Conservation (phyloP, 73 alveolate species). For the Breviolum minutum region DNA sequence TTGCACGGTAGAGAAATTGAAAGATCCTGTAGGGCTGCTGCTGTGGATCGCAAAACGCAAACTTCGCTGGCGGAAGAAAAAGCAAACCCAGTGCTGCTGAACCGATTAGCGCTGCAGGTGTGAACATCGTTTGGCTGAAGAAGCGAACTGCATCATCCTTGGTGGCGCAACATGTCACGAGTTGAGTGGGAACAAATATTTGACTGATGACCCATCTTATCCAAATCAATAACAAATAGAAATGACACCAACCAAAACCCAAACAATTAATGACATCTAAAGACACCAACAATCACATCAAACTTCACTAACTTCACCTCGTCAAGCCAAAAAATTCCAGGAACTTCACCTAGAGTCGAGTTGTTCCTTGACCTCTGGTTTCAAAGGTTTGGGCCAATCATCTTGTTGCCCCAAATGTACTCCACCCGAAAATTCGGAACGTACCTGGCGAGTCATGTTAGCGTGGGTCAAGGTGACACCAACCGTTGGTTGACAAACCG, state of each 20-base stretch:
- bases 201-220: no score
- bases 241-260: no score
- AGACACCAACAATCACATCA: background rate
- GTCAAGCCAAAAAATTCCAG: background rate
- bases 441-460: background rate
- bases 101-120: constrained; percentile 81
- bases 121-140: constrained; percentile 74
- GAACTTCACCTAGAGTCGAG: constrained; percentile 1
- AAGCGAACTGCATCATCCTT: constrained; percentile 73
- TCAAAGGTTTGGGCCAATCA: constrained; percentile 80
- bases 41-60: background rate
- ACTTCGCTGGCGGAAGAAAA: constrained; percentile 27
- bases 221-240: no score
- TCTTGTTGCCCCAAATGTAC: constrained; percentile 16
- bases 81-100: constrained; percentile 88
- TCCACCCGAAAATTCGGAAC: constrained; percentile 61
- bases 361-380: constrained; percentile 75
- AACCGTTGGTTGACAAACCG: background rate
- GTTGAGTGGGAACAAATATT: background rate
- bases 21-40: constrained; percentile 23
- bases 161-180: background rate
- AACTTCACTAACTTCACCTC: no score
- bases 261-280: background rate
- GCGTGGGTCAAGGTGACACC: background rate
- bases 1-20: constrained; percentile 2